These are phyloP conservation scores for Sphenostylis stenocarpa DNA, from an alignment of 306 rosid genomes.

Conservation along the genomic window DNA sequence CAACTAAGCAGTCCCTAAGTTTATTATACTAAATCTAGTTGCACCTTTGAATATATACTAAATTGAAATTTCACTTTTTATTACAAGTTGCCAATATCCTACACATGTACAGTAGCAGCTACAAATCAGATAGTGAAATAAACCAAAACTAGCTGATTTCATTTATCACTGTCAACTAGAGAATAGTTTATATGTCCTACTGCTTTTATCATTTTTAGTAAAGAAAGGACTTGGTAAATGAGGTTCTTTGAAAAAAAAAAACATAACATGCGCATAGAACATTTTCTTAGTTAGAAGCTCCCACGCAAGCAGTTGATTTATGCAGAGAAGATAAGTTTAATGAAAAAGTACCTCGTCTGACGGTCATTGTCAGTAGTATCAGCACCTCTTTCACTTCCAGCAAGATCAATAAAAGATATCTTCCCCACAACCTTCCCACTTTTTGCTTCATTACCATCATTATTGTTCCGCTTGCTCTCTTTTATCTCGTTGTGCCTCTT, in stretches of 20 bases:
- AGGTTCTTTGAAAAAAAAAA: not conserved
- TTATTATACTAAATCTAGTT: not conserved
- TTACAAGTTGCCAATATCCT: not conserved
- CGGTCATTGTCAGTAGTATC: slow-evolving; percentile 99
- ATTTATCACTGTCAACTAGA: not conserved
- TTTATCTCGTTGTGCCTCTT: slow-evolving; percentile 90
- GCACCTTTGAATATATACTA: not conserved
- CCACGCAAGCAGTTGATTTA: slow-evolving; percentile 16
- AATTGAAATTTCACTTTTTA: not conserved
- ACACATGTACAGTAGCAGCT: not conserved
- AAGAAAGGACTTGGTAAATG: slow-evolving; percentile 3
- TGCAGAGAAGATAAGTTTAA: not conserved
- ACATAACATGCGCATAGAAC: not conserved
- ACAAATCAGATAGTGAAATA: not conserved
- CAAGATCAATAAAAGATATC: slow-evolving; percentile 96
- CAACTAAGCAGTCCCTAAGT: not conserved
- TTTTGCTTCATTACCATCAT: slow-evolving; percentile 77
- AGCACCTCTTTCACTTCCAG: slow-evolving; percentile 99
- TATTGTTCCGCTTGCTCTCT: slow-evolving; percentile 68
- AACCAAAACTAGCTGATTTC: not conserved
- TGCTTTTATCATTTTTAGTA: not conserved
- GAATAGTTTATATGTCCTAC: slow-evolving; percentile 11
- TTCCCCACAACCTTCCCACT: slow-evolving; percentile 92
- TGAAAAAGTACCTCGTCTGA: slow-evolving; percentile 70
- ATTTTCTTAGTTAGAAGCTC: not conserved